These are phyloP conservation scores for Hortaea sp. DNA, from an alignment of 2,329 filamentous ascomycete species.

Conservation along the genomic window DNA sequence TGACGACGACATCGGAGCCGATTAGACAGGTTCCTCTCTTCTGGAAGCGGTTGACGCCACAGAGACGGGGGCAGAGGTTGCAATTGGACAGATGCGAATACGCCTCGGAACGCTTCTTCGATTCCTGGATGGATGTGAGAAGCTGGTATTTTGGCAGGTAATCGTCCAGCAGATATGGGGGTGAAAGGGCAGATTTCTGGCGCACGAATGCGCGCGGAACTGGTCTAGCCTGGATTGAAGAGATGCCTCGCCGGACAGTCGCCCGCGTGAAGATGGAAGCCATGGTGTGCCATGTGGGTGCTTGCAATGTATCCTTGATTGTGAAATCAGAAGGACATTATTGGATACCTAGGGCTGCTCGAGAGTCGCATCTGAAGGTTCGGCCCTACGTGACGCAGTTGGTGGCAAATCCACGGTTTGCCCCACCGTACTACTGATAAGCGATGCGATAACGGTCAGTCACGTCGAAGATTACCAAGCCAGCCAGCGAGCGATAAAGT, in stretches of 20 bases:
- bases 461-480: neutral
- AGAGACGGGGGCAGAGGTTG: slow-evolving; percentile 69
- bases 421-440: no score
- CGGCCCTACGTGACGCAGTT: no score
- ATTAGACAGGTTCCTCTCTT: slow-evolving; percentile 70
- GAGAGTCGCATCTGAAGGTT: no score
- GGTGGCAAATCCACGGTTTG: no score
- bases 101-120: slow-evolving; percentile 62
- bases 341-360: no score
- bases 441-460: neutral
- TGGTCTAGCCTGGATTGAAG: neutral
- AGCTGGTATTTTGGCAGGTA: slow-evolving; percentile 65
- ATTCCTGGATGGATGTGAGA: slow-evolving; percentile 56
- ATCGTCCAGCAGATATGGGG: slow-evolving; percentile 59
- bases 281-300: slow-evolving; percentile 6
- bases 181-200: slow-evolving; percentile 34
- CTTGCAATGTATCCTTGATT: no score
- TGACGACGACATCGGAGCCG: slow-evolving; percentile 64
- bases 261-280: neutral
- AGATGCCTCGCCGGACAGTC: neutral
- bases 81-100: slow-evolving; percentile 69
- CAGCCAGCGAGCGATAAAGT: no score
- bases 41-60: slow-evolving; percentile 72
- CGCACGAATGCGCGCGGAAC: slow-evolving; percentile 1
- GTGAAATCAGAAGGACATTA: no score